These are phyloP conservation scores for Aschersonia sp. DNA, from an alignment of 2,329 filamentous ascomycete species.

Conservation along the genomic window DNA sequence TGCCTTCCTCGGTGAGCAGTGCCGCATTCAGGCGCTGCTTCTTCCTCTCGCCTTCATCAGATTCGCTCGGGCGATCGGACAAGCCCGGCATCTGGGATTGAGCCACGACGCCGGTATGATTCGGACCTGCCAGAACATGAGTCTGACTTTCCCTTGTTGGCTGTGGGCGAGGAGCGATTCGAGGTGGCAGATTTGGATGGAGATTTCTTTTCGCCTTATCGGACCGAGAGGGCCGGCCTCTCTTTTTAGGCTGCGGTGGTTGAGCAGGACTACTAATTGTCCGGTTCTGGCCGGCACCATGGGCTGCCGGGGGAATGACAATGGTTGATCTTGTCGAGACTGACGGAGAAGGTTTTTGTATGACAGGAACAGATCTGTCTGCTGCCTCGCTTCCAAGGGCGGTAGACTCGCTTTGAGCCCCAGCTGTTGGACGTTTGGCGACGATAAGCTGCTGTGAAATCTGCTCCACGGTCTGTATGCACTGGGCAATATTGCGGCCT, in stretches of 20 bases:
- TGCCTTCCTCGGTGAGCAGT: too few relatives aligned
- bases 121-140: slow-evolving; percentile 6
- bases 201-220: slow-evolving; percentile 22
- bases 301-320: slow-evolving; percentile 12
- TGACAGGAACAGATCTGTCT: neutral
- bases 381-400: neutral
- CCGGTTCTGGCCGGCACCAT: slow-evolving; percentile 1
- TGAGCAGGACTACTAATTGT: neutral
- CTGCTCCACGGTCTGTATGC: slow-evolving; percentile 23
- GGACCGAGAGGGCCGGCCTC: slow-evolving; percentile 29
- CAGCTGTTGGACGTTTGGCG: slow-evolving; percentile 21
- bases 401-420: slow-evolving; percentile 17
- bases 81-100: neutral
- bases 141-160: slow-evolving; percentile 4
- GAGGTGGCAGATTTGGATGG: slow-evolving; percentile 17
- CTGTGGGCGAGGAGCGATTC: slow-evolving; percentile 15
- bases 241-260: slow-evolving; percentile 19
- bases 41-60: neutral
- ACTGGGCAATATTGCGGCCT: slow-evolving; percentile 35
- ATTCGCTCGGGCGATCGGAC: neutral
- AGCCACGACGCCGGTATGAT: neutral
- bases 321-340: neutral
- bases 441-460: slow-evolving; percentile 17
- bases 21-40: slow-evolving; percentile 1
- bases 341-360: slow-evolving; percentile 1